phyloP scores from a whole-genome alignment of 345 rosid genomes.

The Psidium friedrichsthalianum region DNA sequence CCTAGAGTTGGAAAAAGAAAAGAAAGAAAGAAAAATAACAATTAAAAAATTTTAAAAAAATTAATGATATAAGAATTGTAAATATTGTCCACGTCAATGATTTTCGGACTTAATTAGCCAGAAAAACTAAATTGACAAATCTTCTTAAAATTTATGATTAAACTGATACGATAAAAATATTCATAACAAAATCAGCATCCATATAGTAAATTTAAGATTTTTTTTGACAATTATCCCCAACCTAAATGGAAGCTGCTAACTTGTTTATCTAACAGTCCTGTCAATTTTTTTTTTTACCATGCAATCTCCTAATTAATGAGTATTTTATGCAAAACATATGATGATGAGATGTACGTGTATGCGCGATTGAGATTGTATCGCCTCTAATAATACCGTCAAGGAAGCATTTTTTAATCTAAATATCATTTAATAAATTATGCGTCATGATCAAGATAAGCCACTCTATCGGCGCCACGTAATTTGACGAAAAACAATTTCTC shows the following conservation, averaged over 20 bases:
- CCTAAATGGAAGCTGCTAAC: background rate
- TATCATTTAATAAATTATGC: background rate
- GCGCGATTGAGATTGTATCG: too few relatives aligned
- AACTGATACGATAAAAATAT: background rate
- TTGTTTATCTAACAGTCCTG: accelerated
- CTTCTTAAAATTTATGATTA: background rate
- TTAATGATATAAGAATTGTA: background rate
- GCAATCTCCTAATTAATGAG: too few relatives aligned
- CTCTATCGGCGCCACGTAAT: background rate
- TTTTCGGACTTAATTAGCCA: background rate
- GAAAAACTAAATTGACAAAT: background rate
- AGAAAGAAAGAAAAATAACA: too few relatives aligned
- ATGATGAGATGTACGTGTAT: too few relatives aligned
- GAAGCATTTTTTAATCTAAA: background rate
- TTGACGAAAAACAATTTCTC: background rate
- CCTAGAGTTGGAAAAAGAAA: background rate
- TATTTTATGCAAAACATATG: too few relatives aligned
- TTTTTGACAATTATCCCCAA: background rate
- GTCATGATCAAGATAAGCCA: background rate
- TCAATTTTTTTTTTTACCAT: too few relatives aligned
- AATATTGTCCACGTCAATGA: background rate
- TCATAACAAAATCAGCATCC: accelerated
- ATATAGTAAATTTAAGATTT: background rate
- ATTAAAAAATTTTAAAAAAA: too few relatives aligned
- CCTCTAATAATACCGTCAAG: accelerated